Evolutionary conservation across 768 basidiomycete genomes (phyloP).

Genomic region (Boletus sensibilis): DNA sequence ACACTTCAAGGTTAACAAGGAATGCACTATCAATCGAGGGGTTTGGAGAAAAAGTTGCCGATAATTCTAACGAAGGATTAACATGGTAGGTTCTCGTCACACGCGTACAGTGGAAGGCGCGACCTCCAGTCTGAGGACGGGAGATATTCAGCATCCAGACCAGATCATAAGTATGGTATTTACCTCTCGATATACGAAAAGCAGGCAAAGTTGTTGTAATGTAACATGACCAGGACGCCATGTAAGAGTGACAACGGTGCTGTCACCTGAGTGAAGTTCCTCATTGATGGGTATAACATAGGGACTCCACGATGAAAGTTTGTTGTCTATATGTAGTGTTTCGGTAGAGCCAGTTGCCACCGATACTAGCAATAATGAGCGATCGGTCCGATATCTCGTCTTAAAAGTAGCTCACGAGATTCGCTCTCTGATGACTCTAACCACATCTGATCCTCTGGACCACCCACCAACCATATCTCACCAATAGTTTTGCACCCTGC

Average conservation of each 20-base stretch:
- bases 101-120: conserved; percentile 57
- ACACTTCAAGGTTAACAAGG: conserved; percentile 53
- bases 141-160: conserved; percentile 3
- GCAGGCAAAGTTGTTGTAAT: conserved; percentile 51
- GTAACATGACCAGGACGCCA: conserved; percentile 52
- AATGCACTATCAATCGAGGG: conserved; percentile 49
- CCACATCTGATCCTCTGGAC: conserved; percentile 64
- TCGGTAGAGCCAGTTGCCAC: conserved; percentile 31
- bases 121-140: conserved; percentile 41
- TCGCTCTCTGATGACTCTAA: conserved; percentile 31
- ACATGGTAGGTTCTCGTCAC: conserved; percentile 59
- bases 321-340: conserved; percentile 50
- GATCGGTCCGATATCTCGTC: background rate
- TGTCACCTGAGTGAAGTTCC: conserved; percentile 47
- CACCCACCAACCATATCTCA: conserved; percentile 71
- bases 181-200: conserved; percentile 71
- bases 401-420: conserved; percentile 14
- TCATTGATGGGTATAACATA: conserved; percentile 41
- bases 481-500: conserved; percentile 55
- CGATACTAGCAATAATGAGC: conserved; percentile 16
- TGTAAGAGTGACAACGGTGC: conserved; percentile 49
- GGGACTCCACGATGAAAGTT: conserved; percentile 48
- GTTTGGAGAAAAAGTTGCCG: conserved; percentile 51
- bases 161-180: background rate
- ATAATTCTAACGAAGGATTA: conserved; percentile 53